Percentiles rank a stretch among this genome's conserved stretches.
Evolutionary conservation across 2,329 filamentous ascomycete genomes (phyloP).

Genomic region (Nectriaceae sp.): DNA sequence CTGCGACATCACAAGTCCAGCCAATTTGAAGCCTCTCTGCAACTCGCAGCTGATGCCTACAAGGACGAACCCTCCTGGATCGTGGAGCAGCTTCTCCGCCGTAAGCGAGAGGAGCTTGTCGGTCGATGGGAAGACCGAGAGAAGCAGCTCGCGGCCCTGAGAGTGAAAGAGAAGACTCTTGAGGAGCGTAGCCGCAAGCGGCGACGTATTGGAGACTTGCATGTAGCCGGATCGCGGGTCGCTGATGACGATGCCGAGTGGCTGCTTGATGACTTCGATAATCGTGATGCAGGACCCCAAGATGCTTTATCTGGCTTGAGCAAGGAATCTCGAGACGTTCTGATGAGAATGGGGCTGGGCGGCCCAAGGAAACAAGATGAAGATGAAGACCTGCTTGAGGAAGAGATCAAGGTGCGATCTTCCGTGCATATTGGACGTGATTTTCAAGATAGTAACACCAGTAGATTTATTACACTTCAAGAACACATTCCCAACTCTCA

Average conservation of each 20-base stretch:
- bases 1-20: slow-evolving; percentile 76
- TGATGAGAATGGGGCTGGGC: slow-evolving; percentile 64
- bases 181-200: slow-evolving; percentile 53
- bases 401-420: slow-evolving; percentile 65
- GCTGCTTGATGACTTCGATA: slow-evolving; percentile 70
- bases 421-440: slow-evolving; percentile 1
- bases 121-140: slow-evolving; percentile 73
- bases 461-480: slow-evolving; percentile 85
- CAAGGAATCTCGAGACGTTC: slow-evolving; percentile 71
- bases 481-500: slow-evolving; percentile 88
- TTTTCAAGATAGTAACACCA: slow-evolving; percentile 31
- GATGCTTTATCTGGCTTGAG: slow-evolving; percentile 62
- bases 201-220: slow-evolving; percentile 42
- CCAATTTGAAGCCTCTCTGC: slow-evolving; percentile 55
- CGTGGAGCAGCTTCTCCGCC: slow-evolving; percentile 70
- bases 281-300: slow-evolving; percentile 37
- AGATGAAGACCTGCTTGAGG: slow-evolving; percentile 51
- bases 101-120: slow-evolving; percentile 67
- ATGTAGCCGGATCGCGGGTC: slow-evolving; percentile 17
- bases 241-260: slow-evolving; percentile 69
- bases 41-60: slow-evolving; percentile 43
- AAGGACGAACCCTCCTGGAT: slow-evolving; percentile 84
- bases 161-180: slow-evolving; percentile 61
- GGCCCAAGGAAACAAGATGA: slow-evolving; percentile 36
- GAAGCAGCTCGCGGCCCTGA: slow-evolving; percentile 64